These are phyloP conservation scores for Tetracladium maxilliforme DNA, from an alignment of 2,329 filamentous ascomycete species.

Conservation along the genomic window DNA sequence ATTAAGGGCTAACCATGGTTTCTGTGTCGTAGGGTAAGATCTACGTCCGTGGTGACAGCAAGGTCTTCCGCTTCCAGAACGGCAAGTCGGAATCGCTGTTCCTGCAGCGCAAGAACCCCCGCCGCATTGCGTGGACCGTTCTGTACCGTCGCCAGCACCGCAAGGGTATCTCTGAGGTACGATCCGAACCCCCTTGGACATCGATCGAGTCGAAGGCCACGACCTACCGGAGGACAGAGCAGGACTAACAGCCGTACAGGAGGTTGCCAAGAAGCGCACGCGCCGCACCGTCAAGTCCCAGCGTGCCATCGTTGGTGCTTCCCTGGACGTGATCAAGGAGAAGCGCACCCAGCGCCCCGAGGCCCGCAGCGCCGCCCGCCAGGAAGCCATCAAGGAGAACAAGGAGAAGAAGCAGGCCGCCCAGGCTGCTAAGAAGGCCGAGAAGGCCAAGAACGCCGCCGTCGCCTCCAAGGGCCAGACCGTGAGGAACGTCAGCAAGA, in stretches of 20 bases:
- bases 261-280: constrained; percentile 99
- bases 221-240: no score
- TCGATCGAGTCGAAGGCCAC: no score
- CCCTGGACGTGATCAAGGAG: constrained; percentile 99
- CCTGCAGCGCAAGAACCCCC: constrained; percentile 99
- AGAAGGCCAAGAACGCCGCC: constrained; percentile 87
- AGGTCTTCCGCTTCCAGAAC: constrained; percentile 99
- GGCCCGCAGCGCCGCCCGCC: constrained; percentile 82
- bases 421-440: constrained; percentile 90
- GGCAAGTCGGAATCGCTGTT: constrained; percentile 99
- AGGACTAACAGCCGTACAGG: constrained; percentile 46
- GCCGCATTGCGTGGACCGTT: constrained; percentile 96
- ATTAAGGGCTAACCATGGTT: no score
- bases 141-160: constrained; percentile 98
- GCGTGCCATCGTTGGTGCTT: constrained; percentile 97
- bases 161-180: constrained; percentile 99
- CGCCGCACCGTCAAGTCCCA: constrained; percentile 97
- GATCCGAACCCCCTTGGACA: constrained; percentile 16
- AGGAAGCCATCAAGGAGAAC: constrained; percentile 84
- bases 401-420: constrained; percentile 95
- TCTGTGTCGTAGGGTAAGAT: constrained; percentile 99
- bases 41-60: constrained; percentile 99
- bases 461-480: constrained; percentile 62
- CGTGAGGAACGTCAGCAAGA: constrained; percentile 81
- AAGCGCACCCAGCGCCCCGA: constrained; percentile 88